phyloP scores from a whole-genome alignment of 2,329 filamentous ascomycete species.

The Talaromyces piceae region DNA sequence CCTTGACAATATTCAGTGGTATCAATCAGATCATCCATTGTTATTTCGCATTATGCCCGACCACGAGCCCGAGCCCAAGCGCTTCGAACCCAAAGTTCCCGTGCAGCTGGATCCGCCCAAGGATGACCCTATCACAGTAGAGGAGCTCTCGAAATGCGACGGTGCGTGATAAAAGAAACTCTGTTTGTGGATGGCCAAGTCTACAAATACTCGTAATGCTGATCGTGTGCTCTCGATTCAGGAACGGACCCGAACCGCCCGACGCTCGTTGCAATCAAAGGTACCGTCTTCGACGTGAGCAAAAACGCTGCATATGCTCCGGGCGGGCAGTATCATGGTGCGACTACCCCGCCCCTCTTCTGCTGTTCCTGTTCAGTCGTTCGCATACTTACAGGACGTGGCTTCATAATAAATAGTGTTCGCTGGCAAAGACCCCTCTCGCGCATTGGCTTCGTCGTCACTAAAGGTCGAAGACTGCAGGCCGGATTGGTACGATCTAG shows the following conservation, averaged over 20 bases:
- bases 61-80: conserved; percentile 24
- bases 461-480: conserved; percentile 76
- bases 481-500: conserved; percentile 74
- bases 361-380: too few species aligned
- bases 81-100: conserved; percentile 35
- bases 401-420: too few species aligned
- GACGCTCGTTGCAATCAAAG: conserved; percentile 63
- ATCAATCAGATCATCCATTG: too few species aligned
- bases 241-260: conserved; percentile 41
- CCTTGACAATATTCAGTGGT: background rate
- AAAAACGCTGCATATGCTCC: conserved; percentile 81
- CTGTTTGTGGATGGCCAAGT: too few species aligned
- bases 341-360: conserved; percentile 19
- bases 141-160: conserved; percentile 72
- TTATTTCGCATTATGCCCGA: conserved; percentile 21
- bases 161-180: conserved; percentile 62
- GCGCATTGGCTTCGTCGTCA: conserved; percentile 78
- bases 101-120: conserved; percentile 70
- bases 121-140: conserved; percentile 72
- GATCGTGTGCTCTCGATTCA: conserved; percentile 13
- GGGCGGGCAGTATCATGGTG: conserved; percentile 79
- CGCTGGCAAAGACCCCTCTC: conserved; percentile 90
- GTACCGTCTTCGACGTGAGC: conserved; percentile 88
- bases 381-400: too few species aligned
- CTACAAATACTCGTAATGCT: background rate